Base-by-base conservation (phyloP, 257 asterid genomes). In the Nicotiana obtusifolia region DNA sequence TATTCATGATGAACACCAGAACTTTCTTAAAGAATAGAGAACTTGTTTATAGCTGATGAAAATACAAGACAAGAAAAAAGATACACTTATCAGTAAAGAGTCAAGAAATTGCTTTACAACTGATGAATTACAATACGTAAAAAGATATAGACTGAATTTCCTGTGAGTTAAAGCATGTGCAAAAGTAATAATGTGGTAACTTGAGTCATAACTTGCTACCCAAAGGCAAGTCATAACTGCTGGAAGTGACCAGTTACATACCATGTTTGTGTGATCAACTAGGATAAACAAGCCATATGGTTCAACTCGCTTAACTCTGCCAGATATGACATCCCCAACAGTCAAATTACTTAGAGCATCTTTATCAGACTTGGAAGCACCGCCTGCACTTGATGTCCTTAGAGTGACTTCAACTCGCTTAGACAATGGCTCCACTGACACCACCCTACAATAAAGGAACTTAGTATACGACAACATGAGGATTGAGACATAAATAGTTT, bases 361-460 rank as follows among this genome's bases (percentile, higher is more conserved):
- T 77, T 86, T 10, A 71, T 82, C 92, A 15, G 88, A 85, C 87
- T 89, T 92, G 71, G 87, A 76, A 47, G 81, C 85, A 73, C 64
- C 62, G 65, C 3, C 62, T 64, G 88, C 86, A 84, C 60, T 86
- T 78, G 97, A 89, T 83, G 97, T 94, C 87, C 86, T 95, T 13
- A 96, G 97, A 77, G 94, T 89, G 75, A 94, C 93, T 88, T 94
- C 98, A 67, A 93, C 90, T 81, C 98, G 95, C 93, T 90, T 94
- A 44, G 98, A 93, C 80, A 91, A 82, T 22, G 95, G 93, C 85
- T 96, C 99, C 86, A 96, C 97, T 1, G 93, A 88, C 24, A 91
- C 84, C 88, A 96, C 94, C 95, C 99, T 94, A 90, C 90, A 87
- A 66, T 76, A 80, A 30, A 49, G 66, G 24, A 44, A 37, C 81